Base-by-base conservation (phyloP, 176 grass and related monocot genomes). In the Eremochloa ophiuroides region DNA sequence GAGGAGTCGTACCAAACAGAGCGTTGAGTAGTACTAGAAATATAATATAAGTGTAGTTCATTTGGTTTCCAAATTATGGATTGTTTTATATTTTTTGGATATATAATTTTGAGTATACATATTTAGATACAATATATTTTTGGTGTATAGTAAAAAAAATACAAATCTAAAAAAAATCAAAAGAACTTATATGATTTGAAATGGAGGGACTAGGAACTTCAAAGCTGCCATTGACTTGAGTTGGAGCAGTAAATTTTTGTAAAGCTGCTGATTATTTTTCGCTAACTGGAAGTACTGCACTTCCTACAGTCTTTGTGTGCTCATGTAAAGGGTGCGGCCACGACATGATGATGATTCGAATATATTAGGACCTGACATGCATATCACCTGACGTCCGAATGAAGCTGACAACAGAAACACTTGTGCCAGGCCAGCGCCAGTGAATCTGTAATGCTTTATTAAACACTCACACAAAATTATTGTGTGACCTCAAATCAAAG, bases 361-460 rank as follows among this genome's bases (percentile, higher is more conserved):
- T 76, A n/a, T 76, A 76, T 68, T 53, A 89, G 76, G 70, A 88
- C 81, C 77, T 56, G 66, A 77, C 73, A 43, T 76, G 61, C 63
- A 44, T 63, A 81, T 85, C 82, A 28, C 43, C 26, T 89, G 77
- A 55, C 71, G 41, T 64, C 71, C 55, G 34, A 89, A 63, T 76
- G 82, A 81, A 85, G 34, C 35, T 81, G 82, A 76, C 63, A 85
- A 38, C 82, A 81, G 67, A 70, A 70, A 43, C 67, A 70, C 63
- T 70, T 71, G 55, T 25, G 22, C n/a, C 55, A 25, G 22, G 47
- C 18, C 16, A 51, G 66, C 43, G 63, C 69, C 31, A 62, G 31
- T 69, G 62, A 84, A n/a, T n/a, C n/a, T n/a, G n/a, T n/a, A n/a
- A n/a, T n/a, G n/a, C n/a, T n/a, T n/a, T n/a, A n/a, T n/a, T n/a